A percentile compares a stretch with the other conserved stretches of the same genome.
Evolutionary conservation across 2,329 filamentous ascomycete genomes (phyloP).

Genomic region (Colletotrichum destructivum): DNA sequence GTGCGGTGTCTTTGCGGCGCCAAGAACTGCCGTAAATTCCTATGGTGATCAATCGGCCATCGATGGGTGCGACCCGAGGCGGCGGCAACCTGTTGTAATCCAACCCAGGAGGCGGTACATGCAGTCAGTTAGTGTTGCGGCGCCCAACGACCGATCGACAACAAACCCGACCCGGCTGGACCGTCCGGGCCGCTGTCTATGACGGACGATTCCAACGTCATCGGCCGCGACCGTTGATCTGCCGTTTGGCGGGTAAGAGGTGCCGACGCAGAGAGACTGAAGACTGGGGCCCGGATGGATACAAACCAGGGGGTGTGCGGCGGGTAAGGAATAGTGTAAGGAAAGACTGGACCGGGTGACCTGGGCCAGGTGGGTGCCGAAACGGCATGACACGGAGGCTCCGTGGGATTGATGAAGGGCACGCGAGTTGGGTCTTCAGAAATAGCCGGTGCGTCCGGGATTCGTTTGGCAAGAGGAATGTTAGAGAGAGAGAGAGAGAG

Average conservation of each 20-base stretch:
- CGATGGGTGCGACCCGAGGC: too few species aligned
- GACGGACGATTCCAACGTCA: conserved; percentile 27
- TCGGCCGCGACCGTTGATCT: not conserved
- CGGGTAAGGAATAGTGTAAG: not conserved
- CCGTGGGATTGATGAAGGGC: conserved; percentile 20
- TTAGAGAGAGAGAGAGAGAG: not conserved
- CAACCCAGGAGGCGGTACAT: not conserved
- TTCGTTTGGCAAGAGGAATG: conserved; percentile 32
- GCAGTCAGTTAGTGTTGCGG: not conserved
- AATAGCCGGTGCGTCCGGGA: conserved; percentile 17
- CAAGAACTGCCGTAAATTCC: conserved; percentile 75
- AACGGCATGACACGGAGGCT: conserved; percentile 15
- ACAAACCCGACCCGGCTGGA: not conserved
- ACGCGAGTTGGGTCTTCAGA: conserved; percentile 12
- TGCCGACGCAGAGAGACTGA: not conserved
- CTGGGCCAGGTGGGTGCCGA: not conserved
- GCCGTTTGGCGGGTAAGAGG: not conserved
- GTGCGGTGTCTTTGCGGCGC: conserved; percentile 75
- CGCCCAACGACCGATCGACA: not conserved
- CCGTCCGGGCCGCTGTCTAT: not conserved
- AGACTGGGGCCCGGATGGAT: conserved; percentile 7
- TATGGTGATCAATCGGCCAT: conserved; percentile 67
- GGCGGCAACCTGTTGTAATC: too few species aligned
- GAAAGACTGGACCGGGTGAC: not conserved
- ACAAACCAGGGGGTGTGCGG: not conserved